Evolutionary conservation across 106 monocot species (phyloP).

Genomic region (Dendrobium officinale): DNA sequence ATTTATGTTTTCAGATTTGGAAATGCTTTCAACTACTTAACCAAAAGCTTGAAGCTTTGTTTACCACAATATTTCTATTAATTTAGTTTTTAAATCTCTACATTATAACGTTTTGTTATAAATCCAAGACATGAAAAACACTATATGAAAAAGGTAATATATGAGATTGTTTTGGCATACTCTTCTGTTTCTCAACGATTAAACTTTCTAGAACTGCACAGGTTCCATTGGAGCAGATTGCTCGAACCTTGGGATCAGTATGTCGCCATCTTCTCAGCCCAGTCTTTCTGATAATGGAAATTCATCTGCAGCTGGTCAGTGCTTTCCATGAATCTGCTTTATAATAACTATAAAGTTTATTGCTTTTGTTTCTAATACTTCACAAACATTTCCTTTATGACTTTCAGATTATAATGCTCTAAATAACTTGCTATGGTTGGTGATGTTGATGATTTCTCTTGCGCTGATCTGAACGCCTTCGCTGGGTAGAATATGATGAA

Average conservation of each 20-base stretch:
- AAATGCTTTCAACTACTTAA: no score
- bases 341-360: background rate
- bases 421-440: conserved; percentile 1
- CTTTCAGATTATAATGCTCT: background rate
- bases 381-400: background rate
- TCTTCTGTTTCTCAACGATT: no score
- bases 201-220: background rate
- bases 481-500: background rate
- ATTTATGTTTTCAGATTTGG: no score
- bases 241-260: conserved; percentile 13
- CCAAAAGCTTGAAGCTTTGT: no score
- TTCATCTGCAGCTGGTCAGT: background rate
- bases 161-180: no score
- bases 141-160: no score
- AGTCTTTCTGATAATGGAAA: background rate
- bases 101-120: no score
- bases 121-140: no score
- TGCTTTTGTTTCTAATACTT: background rate
- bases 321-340: no score
- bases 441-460: background rate
- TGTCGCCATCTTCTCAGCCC: background rate
- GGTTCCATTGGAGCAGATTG: conserved; percentile 23
- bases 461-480: background rate
- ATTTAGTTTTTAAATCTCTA: background rate
- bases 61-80: background rate